Base-by-base conservation (phyloP, 257 asterid species). In the Petunia secreta region DNA sequence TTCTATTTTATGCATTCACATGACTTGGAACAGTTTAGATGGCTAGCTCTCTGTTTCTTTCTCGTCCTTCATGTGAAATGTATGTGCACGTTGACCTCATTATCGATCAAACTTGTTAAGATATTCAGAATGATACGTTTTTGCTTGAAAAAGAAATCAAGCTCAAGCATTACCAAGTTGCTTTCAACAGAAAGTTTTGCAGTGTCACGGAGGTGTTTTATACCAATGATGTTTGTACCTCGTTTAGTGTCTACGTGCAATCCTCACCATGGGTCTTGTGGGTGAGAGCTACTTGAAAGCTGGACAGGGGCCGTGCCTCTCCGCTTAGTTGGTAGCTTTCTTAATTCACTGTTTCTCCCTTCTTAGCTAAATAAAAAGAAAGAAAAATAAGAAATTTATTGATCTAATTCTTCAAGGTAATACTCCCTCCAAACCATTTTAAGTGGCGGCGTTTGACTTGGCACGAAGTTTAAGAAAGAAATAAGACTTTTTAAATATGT, bases 221-320 rank as follows among this genome's bases (percentile, higher is more conserved):
- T 41, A n/a, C 2, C n/a, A 44, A 39, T 16, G 44, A n/a, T 68
- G 76, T 68, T 44, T 16, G 76, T 40, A 44, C 58, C n/a, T 68
- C 57, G 25, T 68, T 48, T 16, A 68, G 16, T 25, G 25, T 25
- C 25, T 25, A 25, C 25, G 25, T 25, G 25, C 76, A 68, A 68
- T 44, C 40, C 9, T 6, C 13, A 43, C 38, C 55, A 69, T 69
- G 77, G 41, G 59, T 16, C 37, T 52, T 71, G 48, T 15, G 59
- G 43, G 36, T 46, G 76, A 69, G 59, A 69, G 75, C 37, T 66
- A 40, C 73, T 64, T 67, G 75, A n/a, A 15, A 68, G 25, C 8
- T 67, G n/a, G 75, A 46, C 25, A 25, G 25, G 25, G 25, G 25
- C 25, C 25, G 25, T 25, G 25, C 25, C 25, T 25, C 25, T 25